Base-by-base conservation (phyloP, 768 basidiomycete genomes). In the Paxillus involutus region DNA sequence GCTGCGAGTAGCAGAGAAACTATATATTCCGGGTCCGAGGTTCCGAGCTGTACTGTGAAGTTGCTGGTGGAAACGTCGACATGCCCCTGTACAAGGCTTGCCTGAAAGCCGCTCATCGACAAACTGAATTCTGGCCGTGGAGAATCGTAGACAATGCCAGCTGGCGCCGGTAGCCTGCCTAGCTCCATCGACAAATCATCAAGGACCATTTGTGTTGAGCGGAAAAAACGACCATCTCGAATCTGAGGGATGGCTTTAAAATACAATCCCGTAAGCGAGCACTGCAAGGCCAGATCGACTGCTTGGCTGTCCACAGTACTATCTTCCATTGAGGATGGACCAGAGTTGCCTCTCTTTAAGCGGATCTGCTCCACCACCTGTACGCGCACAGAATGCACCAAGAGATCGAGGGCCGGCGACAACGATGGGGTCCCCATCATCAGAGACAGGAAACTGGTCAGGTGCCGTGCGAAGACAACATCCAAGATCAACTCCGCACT, bases 281-380 rank as follows among this genome's bases (percentile, higher is more conserved):
- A 47, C 19, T 63, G 51, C 44, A 67, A 44, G 19, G 51, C 36
- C 42, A 67, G 41, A 44, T 68, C 68, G 16, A 57, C 53, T 41
- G 29, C 29, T 29, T 49, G 59, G 17, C 37, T 37, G 14, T 53
- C 51, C 46, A 52, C 51, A 8, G 33, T 13, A n/a, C 33, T 44
- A 37, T 49, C 35, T 7, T 56, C 8, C 13, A 33, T 14, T 30
- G 45, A 48, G 10, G 53, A 46, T 49, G 57, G 19, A 17, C 44
- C 29, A 16, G 36, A 6, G 16, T 6, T 35, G n/a, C 45, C 39
- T 50, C 41, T 50, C 29, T 51, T 46, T 40, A 69, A 24, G 32
- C 46, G 47, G 39, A 82, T 66, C 50, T 80, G 79, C 42, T 85
- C 86, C 37, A 81, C 56, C 17, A 79, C 58, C 51, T 71, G 75